Percentiles rank a stretch among this genome's conserved stretches.
Evolutionary conservation across 73 alveolate species (phyloP).

Genomic region (Paramecium pentaurelia): DNA sequence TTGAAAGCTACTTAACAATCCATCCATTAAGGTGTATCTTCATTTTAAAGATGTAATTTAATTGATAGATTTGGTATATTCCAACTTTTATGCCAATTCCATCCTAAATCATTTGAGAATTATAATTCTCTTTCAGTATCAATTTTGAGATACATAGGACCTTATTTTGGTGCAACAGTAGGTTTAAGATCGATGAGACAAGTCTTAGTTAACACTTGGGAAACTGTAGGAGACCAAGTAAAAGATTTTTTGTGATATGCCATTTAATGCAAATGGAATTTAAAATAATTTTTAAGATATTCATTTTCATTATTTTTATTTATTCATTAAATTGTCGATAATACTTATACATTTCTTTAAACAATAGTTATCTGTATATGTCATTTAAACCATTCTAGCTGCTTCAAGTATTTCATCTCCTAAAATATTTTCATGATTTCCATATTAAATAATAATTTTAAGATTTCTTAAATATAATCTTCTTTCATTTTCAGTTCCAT

Average conservation of each 20-base stretch:
- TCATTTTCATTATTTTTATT: neutral
- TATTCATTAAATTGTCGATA: neutral
- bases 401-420: neutral
- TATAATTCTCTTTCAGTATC: slow-evolving; percentile 69
- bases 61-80: slow-evolving; percentile 70
- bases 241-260: neutral
- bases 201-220: neutral
- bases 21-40: neutral
- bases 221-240: neutral
- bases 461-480: neutral
- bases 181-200: neutral
- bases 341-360: neutral
- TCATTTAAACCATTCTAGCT: neutral
- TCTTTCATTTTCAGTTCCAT: neutral
- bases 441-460: neutral
- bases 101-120: slow-evolving; percentile 54
- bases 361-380: neutral
- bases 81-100: slow-evolving; percentile 80
- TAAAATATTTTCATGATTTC: neutral
- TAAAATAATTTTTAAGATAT: neutral
- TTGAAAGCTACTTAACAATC: slow-evolving; percentile 42
- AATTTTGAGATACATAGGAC: neutral
- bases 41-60: neutral
- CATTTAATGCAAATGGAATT: neutral
- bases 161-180: neutral